These are phyloP conservation scores for Phytophthora cactorum DNA, from an alignment of 352 stramenopile species.

Conservation along the genomic window DNA sequence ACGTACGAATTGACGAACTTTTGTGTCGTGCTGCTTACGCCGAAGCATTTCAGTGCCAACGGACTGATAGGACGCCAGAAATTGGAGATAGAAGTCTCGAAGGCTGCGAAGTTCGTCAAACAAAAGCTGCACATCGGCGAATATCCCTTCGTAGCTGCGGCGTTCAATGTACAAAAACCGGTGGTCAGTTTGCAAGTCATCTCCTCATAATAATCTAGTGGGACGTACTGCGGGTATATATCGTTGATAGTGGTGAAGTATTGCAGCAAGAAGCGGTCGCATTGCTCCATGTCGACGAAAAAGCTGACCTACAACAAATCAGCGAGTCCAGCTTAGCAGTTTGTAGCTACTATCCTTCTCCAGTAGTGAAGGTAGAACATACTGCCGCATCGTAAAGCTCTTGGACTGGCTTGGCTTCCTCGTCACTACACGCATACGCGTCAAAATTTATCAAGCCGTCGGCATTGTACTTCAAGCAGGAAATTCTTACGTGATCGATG, in stretches of 20 bases:
- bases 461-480: neutral
- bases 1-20: constrained; percentile 58
- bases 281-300: constrained; percentile 91
- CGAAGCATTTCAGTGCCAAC: constrained; percentile 63
- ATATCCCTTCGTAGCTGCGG: constrained; percentile 68
- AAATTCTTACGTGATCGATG: constrained; percentile 29
- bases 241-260: constrained; percentile 90
- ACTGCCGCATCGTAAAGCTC: constrained; percentile 56
- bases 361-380: constrained; percentile 1
- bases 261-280: constrained; percentile 73
- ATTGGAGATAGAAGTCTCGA: constrained; percentile 86
- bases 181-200: neutral
- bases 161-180: neutral
- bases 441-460: neutral
- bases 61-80: constrained; percentile 68
- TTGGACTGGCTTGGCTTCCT: constrained; percentile 45
- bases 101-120: constrained; percentile 83
- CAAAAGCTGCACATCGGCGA: constrained; percentile 71
- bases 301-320: constrained; percentile 57
- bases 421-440: constrained; percentile 13
- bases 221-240: constrained; percentile 72
- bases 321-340: neutral
- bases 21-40: constrained; percentile 58
- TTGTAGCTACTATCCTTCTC: neutral
- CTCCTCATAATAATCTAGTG: neutral